Evolutionary conservation across 331 rosid genomes (phyloP).

Genomic region (Malus hybrid): DNA sequence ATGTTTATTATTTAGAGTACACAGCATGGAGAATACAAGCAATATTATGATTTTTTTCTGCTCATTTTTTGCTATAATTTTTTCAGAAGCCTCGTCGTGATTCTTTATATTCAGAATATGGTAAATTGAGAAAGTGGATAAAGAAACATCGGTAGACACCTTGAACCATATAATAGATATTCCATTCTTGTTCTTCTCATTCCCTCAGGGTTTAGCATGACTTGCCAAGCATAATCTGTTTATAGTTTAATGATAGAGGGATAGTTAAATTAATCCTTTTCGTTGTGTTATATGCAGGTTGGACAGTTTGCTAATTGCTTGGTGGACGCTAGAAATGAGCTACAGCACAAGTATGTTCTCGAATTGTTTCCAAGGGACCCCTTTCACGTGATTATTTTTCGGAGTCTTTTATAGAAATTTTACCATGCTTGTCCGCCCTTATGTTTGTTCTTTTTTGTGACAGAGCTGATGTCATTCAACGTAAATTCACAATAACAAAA

Average conservation of each 20-base stretch:
- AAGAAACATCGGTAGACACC: neutral
- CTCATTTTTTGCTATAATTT: neutral
- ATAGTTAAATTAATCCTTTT: neutral
- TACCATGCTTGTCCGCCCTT: neutral
- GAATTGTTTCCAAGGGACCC: conserved; percentile 10
- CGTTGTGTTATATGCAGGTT: conserved; percentile 51
- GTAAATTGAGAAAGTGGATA: neutral
- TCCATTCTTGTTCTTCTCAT: neutral
- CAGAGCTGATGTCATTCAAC: conserved; percentile 76
- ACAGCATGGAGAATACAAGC: neutral
- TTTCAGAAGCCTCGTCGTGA: neutral
- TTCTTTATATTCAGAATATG: neutral
- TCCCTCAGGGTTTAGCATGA: neutral
- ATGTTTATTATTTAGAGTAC: neutral
- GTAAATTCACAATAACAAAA: conserved; percentile 71
- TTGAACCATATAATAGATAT: neutral
- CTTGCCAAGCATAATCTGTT: neutral
- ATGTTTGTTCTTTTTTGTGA: conserved; percentile 1
- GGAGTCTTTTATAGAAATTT: neutral
- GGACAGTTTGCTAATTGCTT: conserved; percentile 73
- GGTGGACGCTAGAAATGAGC: conserved; percentile 67
- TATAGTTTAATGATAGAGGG: conserved; percentile 1
- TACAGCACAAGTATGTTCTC: conserved; percentile 71
- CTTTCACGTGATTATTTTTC: neutral
- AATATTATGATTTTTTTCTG: neutral